Evolutionary conservation across 2,329 filamentous ascomycete species (phyloP).

Genomic region (Colletotrichum orbiculare): DNA sequence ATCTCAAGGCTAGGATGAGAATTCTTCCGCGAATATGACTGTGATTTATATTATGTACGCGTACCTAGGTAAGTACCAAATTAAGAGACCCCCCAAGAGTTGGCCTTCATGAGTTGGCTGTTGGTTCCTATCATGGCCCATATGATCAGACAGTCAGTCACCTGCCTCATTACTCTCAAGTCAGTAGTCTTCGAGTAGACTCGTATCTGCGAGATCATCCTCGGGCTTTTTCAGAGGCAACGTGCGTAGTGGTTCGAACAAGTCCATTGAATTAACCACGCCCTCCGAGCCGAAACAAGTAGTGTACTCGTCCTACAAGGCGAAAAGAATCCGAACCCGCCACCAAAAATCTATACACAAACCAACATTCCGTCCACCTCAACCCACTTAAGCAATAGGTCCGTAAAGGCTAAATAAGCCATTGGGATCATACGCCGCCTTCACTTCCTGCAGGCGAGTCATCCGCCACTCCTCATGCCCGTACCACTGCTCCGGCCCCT

Average conservation of each 20-base stretch:
- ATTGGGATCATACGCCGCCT: slow-evolving; percentile 59
- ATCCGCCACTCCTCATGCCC: slow-evolving; percentile 62
- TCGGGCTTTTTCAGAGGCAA: not conserved
- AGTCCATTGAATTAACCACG: slow-evolving; percentile 1
- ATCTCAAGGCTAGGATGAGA: not conserved
- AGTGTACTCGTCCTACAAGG: not conserved
- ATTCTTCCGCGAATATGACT: not conserved
- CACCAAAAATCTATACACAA: not conserved
- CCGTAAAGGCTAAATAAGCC: slow-evolving; percentile 56
- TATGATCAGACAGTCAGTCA: not conserved
- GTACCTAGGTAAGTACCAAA: too few species aligned
- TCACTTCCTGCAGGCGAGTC: slow-evolving; percentile 55
- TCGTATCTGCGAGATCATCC: not conserved
- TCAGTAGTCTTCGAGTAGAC: not conserved
- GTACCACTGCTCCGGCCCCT: slow-evolving; percentile 55
- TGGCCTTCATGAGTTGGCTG: too few species aligned
- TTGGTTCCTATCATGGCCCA: too few species aligned
- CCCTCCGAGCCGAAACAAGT: not conserved
- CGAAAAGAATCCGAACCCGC: not conserved
- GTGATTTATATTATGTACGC: too few species aligned
- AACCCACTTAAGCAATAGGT: slow-evolving; percentile 43
- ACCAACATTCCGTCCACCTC: not conserved
- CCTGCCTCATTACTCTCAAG: not conserved
- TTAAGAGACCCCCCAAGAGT: too few species aligned
- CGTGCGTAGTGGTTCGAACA: not conserved